These are phyloP conservation scores for Fusarium proliferatum DNA, from an alignment of 2,329 filamentous ascomycete genomes.

Conservation along the genomic window DNA sequence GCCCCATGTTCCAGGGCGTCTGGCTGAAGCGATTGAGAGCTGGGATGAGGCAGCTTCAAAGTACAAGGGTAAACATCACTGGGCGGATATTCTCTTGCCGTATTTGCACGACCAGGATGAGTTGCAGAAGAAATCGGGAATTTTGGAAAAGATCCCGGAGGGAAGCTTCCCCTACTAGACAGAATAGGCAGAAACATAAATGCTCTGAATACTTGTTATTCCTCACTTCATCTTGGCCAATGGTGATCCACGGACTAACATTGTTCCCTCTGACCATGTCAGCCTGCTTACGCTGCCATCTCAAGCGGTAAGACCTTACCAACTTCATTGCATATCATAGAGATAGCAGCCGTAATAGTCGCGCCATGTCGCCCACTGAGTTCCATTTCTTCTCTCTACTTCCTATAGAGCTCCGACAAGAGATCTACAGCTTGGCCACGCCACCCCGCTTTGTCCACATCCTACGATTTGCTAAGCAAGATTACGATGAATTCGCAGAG, in stretches of 20 bases:
- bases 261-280: neutral
- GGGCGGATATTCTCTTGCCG: conserved; percentile 23
- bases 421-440: neutral
- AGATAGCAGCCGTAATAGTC: accelerated
- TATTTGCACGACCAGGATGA: conserved; percentile 27
- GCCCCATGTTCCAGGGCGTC: conserved; percentile 24
- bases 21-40: conserved; percentile 29
- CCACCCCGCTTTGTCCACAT: neutral
- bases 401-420: neutral
- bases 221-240: neutral
- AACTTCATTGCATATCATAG: neutral
- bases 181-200: neutral
- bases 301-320: neutral
- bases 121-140: conserved; percentile 6
- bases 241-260: accelerated
- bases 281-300: neutral
- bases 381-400: neutral
- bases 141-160: conserved; percentile 18
- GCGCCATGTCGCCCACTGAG: too few species aligned
- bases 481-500: neutral
- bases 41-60: conserved; percentile 27
- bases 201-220: neutral
- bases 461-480: neutral
- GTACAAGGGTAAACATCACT: conserved; percentile 35
- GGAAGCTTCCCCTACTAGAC: conserved; percentile 18